A percentile compares a stretch with the other conserved stretches of the same genome.
Evolutionary conservation across 2,329 filamentous ascomycete species (phyloP).

Genomic region (Fusarium praegraminearum): DNA sequence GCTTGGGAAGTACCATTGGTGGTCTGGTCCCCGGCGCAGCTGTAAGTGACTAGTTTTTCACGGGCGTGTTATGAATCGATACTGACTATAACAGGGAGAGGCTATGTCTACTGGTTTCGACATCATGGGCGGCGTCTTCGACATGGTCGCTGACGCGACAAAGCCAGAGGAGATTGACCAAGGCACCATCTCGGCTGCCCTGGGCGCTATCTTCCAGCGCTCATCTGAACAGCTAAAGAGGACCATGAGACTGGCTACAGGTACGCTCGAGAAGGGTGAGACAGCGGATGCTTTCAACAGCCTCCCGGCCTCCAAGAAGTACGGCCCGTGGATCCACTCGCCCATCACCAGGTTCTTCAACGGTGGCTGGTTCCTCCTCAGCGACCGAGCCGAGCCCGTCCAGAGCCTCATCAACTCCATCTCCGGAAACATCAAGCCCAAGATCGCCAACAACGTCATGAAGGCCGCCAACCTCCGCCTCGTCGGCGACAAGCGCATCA

Average conservation of each 20-base stretch:
- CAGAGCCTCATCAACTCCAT: constrained; percentile 8
- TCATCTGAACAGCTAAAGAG: background rate
- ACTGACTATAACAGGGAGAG: background rate
- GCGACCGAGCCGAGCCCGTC: constrained; percentile 15
- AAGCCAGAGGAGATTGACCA: constrained; percentile 18
- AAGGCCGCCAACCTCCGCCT: constrained; percentile 24
- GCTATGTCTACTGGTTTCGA: background rate
- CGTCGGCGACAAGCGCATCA: constrained; percentile 24
- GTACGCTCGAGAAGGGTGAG: background rate
- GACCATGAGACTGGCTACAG: constrained; percentile 1
- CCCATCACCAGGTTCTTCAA: constrained; percentile 32
- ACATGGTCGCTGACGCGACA: background rate
- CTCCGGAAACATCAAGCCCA: constrained; percentile 25
- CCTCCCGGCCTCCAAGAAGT: constrained; percentile 7
- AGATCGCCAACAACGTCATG: constrained; percentile 41
- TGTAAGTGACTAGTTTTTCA: background rate
- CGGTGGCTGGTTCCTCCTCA: constrained; percentile 23
- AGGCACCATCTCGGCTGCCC: background rate
- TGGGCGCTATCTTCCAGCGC: background rate
- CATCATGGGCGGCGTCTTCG: constrained; percentile 1
- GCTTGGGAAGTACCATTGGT: constrained; percentile 3
- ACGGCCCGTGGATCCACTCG: constrained; percentile 16
- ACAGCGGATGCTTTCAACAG: background rate
- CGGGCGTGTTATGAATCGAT: fast-evolving
- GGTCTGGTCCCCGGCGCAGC: background rate